phyloP scores from a whole-genome alignment of 352 stramenopile genomes.

The Phytophthora rubi region DNA sequence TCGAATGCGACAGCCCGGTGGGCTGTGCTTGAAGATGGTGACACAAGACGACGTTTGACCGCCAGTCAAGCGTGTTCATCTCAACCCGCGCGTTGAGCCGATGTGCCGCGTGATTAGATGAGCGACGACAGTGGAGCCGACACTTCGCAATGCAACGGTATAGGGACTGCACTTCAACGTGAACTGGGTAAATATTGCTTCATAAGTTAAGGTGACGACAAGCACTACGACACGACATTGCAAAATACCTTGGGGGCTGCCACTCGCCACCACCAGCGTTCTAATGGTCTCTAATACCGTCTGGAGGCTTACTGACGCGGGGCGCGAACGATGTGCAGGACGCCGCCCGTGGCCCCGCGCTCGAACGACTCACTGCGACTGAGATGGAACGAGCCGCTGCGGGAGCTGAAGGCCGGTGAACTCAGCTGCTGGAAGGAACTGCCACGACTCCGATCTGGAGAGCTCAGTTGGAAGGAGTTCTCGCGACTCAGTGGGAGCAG shows the following conservation, averaged over 20 bases:
- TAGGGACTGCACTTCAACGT: not conserved
- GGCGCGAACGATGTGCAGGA: slow-evolving; percentile 27
- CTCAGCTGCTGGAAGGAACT: slow-evolving; percentile 30
- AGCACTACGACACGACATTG: slow-evolving; percentile 2
- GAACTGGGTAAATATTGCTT: slow-evolving; percentile 11
- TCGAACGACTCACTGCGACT: slow-evolving; percentile 21
- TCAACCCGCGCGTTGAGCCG: slow-evolving; percentile 18
- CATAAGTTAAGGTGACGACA: slow-evolving; percentile 20
- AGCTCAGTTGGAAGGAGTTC: slow-evolving; percentile 34
- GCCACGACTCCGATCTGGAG: slow-evolving; percentile 13
- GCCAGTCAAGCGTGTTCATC: slow-evolving; percentile 33
- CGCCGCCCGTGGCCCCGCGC: slow-evolving; percentile 13
- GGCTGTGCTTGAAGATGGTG: slow-evolving; percentile 21
- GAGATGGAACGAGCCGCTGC: slow-evolving; percentile 15
- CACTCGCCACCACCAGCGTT: no score
- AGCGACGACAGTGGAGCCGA: not conserved
- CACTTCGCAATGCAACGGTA: not conserved
- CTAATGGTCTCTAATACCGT: not conserved
- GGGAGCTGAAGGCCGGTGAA: slow-evolving; percentile 17
- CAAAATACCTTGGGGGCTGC: slow-evolving; percentile 1
- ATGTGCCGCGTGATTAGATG: slow-evolving; percentile 12
- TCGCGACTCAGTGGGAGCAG: slow-evolving; percentile 31
- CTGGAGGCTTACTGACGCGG: slow-evolving; percentile 10
- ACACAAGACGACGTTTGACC: slow-evolving; percentile 11
- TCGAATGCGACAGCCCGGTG: slow-evolving; percentile 2